phyloP scores from a whole-genome alignment of 805 yeast species.

The Myxozyma neglecta region DNA sequence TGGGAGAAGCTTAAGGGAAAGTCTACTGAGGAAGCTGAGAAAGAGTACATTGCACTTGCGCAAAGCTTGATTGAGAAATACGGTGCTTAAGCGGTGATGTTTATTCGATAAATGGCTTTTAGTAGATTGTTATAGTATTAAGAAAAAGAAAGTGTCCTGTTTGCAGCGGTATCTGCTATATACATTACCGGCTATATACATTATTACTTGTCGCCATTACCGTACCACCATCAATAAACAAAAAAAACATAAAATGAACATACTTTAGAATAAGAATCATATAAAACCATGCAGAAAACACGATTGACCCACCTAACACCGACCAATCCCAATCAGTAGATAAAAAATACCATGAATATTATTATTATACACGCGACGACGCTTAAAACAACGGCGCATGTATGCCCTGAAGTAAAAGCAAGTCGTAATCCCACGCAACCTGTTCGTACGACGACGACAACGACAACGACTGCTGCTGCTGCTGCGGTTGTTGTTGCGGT shows the following conservation, averaged over 20 bases:
- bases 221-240: not conserved
- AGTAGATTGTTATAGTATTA: not conserved
- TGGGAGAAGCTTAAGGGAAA: slow-evolving; percentile 89
- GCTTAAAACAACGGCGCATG: no score
- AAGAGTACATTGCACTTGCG: slow-evolving; percentile 50
- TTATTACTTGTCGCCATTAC: no score
- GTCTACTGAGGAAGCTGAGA: slow-evolving; percentile 87
- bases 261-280: not conserved
- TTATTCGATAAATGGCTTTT: not conserved
- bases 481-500: not conserved
- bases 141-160: not conserved
- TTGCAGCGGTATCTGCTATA: not conserved
- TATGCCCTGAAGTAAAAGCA: no score
- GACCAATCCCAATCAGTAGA: no score
- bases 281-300: not conserved
- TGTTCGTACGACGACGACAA: not conserved
- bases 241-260: not conserved
- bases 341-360: no score
- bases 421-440: not conserved
- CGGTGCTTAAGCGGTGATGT: slow-evolving; percentile 3
- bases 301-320: not conserved
- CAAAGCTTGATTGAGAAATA: slow-evolving; percentile 38
- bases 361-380: no score
- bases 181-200: not conserved
- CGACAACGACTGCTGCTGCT: not conserved